Conservation (phyloP, 257 asterid genomes). For the Orobanche coerulescens region DNA sequence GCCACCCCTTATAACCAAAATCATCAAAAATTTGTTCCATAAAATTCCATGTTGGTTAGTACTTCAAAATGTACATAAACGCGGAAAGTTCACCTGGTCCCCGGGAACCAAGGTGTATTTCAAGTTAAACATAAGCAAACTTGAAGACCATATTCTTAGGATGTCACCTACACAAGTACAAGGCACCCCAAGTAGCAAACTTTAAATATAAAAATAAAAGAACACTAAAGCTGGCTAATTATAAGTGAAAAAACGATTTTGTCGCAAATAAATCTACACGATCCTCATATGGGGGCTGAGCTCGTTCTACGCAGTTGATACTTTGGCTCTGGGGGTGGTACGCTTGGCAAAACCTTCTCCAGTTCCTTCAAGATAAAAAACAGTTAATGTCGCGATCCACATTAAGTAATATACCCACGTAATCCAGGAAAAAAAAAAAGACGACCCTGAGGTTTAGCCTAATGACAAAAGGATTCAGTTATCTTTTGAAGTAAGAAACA, state of each 20-base stretch:
- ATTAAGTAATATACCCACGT: background rate
- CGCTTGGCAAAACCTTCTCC: constrained; percentile 36
- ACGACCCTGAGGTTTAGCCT: background rate
- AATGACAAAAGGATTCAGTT: background rate
- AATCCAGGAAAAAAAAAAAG: too few relatives aligned
- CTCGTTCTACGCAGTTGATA: constrained; percentile 48
- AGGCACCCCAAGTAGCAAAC: constrained; percentile 4
- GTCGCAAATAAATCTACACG: constrained; percentile 24
- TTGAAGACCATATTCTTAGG: background rate
- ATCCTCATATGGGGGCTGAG: constrained; percentile 38
- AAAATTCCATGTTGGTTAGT: constrained; percentile 19
- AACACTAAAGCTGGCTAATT: constrained; percentile 22
- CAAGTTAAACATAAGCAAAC: constrained; percentile 3
- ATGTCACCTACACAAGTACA: constrained; percentile 18
- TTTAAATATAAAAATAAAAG: background rate
- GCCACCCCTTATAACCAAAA: too few relatives aligned
- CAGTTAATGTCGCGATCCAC: background rate
- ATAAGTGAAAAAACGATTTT: background rate
- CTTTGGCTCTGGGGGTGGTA: constrained; percentile 39
- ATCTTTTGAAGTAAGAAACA: too few relatives aligned
- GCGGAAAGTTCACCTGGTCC: constrained; percentile 5
- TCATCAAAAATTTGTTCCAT: too few relatives aligned
- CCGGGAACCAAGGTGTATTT: constrained; percentile 14
- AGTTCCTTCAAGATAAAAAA: constrained; percentile 31
- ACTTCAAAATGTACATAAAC: constrained; percentile 38